A percentile compares a stretch with the other conserved stretches of the same genome.
phyloP scores from a whole-genome alignment of 2,329 filamentous ascomycete species.

The Claviceps capensis region DNA sequence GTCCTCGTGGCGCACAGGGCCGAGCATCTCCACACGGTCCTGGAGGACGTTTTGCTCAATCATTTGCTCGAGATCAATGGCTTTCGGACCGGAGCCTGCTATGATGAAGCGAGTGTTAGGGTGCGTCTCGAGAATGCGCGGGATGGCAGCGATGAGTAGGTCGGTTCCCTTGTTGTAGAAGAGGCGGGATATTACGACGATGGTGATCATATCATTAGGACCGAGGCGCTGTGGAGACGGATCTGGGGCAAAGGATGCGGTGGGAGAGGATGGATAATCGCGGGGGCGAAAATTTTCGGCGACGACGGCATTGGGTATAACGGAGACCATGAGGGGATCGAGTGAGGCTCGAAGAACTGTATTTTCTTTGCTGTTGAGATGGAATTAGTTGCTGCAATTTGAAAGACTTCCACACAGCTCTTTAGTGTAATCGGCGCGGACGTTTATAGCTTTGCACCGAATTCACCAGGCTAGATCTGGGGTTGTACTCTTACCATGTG shows the following conservation, averaged over 20 bases:
- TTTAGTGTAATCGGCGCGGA: too few relatives aligned
- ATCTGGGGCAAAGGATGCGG: conserved; percentile 25
- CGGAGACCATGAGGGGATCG: conserved; percentile 92
- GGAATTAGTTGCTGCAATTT: background rate
- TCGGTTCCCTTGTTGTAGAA: conserved; percentile 99
- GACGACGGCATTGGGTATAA: conserved; percentile 94
- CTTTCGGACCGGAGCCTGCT: conserved; percentile 87
- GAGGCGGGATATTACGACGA: conserved; percentile 90
- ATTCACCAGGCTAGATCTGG: background rate
- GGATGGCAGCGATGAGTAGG: conserved; percentile 89
- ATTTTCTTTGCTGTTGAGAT: conserved; percentile 69
- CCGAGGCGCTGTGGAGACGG: conserved; percentile 55
- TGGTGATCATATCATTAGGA: conserved; percentile 79
- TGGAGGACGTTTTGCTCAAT: conserved; percentile 89
- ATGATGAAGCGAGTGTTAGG: conserved; percentile 95
- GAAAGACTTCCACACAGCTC: too few relatives aligned
- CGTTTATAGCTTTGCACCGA: too few relatives aligned
- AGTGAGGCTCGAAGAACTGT: conserved; percentile 88
- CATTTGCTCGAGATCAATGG: conserved; percentile 97
- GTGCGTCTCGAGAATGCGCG: conserved; percentile 76
- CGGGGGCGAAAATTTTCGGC: conserved; percentile 83
- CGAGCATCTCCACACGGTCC: conserved; percentile 84
- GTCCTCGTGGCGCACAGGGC: conserved; percentile 86
- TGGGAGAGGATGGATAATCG: conserved; percentile 23
- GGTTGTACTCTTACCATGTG: conserved; percentile 55